A percentile compares a stretch with the other conserved stretches of the same genome.
Conservation (phyloP, 495 filamentous ascomycete species). For the Mycothermus thermophilus region DNA sequence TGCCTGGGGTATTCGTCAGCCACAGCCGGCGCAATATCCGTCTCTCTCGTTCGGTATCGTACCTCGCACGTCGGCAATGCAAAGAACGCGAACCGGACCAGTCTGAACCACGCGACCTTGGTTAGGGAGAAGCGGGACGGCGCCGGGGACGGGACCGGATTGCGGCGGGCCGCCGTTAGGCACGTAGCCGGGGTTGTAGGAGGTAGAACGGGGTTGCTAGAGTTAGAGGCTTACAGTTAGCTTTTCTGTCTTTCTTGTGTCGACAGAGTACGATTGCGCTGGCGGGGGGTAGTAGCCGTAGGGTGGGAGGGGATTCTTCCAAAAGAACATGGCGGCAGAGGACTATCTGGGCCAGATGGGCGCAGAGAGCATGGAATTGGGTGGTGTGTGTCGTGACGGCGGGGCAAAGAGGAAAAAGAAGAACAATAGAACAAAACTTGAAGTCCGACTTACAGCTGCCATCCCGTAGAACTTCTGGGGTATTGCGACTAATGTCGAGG, state of each 20-base stretch:
- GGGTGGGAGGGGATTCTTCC: too few species aligned
- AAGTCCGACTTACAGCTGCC: constrained; percentile 19
- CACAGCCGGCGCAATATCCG: not conserved
- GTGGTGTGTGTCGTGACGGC: too few species aligned
- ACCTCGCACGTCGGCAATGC: constrained; percentile 98
- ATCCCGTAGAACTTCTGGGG: constrained; percentile 11
- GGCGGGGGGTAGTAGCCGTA: not conserved
- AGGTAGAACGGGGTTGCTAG: constrained; percentile 26
- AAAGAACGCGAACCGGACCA: constrained; percentile 73
- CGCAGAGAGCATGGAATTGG: too few species aligned
- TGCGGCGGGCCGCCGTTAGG: constrained; percentile 40
- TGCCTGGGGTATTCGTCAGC: constrained; percentile 46
- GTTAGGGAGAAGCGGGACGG: constrained; percentile 42
- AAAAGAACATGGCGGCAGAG: too few species aligned
- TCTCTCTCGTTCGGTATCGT: too few species aligned
- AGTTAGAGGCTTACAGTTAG: constrained; percentile 1
- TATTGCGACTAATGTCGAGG: constrained; percentile 4
- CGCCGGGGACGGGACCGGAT: constrained; percentile 33
- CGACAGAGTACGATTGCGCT: not conserved
- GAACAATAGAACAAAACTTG: not conserved
- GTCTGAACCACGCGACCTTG: constrained; percentile 64
- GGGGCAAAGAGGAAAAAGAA: not conserved
- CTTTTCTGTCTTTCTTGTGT: not conserved
- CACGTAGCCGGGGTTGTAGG: constrained; percentile 37
- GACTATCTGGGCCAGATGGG: too few species aligned